Base-by-base conservation (phyloP, 352 stramenopile genomes). In the Phytophthora fragariaefolia region DNA sequence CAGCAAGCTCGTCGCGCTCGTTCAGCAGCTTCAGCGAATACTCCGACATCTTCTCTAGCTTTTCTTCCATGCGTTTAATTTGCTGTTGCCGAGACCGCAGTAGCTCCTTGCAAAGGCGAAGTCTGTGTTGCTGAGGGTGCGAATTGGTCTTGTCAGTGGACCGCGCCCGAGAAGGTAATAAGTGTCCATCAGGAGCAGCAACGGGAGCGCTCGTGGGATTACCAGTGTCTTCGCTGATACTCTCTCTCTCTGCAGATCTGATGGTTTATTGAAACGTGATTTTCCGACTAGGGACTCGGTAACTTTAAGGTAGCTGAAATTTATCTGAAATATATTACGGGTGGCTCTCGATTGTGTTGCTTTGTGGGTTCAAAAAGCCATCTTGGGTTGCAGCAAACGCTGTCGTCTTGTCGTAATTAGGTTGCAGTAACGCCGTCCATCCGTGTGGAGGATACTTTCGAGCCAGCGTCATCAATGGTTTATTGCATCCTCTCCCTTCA, bases 291-390 rank as follows among this genome's bases (percentile, higher is more conserved):
- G 13, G 18, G 13, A 4, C 40, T 20, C 24, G 38, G 53, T 60
- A 52, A 60, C 22, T 60, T 60, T 60, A 6, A 43, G 38, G 43
- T 60, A 32, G 5, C n/a, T 1, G 40, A 34, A 43, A 27, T 45
- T 60, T 51, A 45, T 60, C 22, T 23, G 2, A 22, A n/a, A 30
- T 60, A 60, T 40, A 50, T 60, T 50, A 50, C 52, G 13, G 17
- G 20, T 15, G 22, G 10, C 10, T 47, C 20, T 60, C n/a, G n/a
- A 23, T n/a, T 45, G 40, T 34, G 38, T 24, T 32, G 22, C 40
- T 60, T 20, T n/a, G 20, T 23, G 23, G 50, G 53, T 60, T 20
- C 22, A 23, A 5, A 15, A 24, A 34, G 24, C 2, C 46, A 3
- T 36, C 5, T 22, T 60, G 26, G 50, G 53, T 52, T 60, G 53